Evolutionary conservation across 139 green algal species (phyloP).

Genomic region (Closterium sp.): DNA sequence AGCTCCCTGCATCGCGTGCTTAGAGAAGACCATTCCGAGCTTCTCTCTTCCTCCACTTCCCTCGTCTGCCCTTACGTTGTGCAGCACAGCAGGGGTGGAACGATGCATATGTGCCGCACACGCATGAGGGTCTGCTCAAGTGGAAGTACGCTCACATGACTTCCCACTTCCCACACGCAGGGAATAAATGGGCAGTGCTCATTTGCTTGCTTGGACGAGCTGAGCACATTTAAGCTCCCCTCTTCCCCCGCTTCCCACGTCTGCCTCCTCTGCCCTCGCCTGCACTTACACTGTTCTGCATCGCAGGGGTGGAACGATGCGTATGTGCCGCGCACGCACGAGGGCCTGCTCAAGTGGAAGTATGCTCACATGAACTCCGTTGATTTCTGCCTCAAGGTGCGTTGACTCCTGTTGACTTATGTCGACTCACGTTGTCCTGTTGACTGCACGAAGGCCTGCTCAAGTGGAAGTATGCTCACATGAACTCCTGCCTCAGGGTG

Average conservation of each 20-base stretch:
- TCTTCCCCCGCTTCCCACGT: no score
- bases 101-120: conserved; percentile 75
- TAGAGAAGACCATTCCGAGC: no score
- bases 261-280: no score
- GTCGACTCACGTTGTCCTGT: no score
- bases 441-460: no score
- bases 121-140: conserved; percentile 88
- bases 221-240: no score
- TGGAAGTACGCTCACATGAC: conserved; percentile 96
- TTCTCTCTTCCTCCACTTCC: no score
- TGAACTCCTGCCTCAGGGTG: background rate
- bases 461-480: no score
- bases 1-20: no score
- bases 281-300: background rate
- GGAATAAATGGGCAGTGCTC: no score
- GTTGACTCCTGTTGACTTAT: background rate
- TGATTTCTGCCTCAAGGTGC: conserved; percentile 77
- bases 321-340: conserved; percentile 79
- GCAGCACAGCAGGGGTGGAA: conserved; percentile 42
- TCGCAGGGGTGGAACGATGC: conserved; percentile 56
- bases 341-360: conserved; percentile 97
- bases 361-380: conserved; percentile 93
- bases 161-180: no score
- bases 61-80: background rate
- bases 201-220: no score